Evolutionary conservation across 1,139 yeast species (phyloP).

Genomic region (Taphrina sp.): DNA sequence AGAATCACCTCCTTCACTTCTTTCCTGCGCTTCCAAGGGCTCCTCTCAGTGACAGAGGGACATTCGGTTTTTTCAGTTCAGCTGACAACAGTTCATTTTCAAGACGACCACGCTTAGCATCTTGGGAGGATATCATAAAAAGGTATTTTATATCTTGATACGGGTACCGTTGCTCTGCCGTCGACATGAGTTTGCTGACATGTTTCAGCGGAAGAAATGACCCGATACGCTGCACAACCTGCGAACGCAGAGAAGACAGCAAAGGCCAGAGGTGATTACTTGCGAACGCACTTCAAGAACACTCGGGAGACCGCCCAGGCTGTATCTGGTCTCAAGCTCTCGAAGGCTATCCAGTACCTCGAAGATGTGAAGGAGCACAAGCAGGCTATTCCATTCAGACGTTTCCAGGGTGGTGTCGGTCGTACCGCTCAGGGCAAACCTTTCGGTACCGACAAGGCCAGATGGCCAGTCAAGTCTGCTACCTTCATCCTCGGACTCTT

Average conservation of each 20-base stretch:
- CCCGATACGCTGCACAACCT: constrained; percentile 40
- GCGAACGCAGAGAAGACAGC: constrained; percentile 99
- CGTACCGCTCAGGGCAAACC: constrained; percentile 99
- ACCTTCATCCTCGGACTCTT: constrained; percentile 91
- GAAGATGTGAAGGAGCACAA: constrained; percentile 96
- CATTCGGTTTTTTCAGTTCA: not conserved
- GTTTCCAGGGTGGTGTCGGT: constrained; percentile 94
- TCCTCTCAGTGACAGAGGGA: not conserved
- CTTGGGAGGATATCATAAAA: too few species aligned
- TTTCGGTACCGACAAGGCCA: constrained; percentile 94
- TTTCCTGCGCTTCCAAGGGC: too few species aligned
- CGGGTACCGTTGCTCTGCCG: too few species aligned
- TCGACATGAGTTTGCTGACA: not conserved
- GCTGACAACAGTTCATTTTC: too few species aligned
- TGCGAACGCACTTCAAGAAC: constrained; percentile 99
- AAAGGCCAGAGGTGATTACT: constrained; percentile 97
- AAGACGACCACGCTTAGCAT: too few species aligned
- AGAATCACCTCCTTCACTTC: too few species aligned
- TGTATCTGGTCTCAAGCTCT: constrained; percentile 94
- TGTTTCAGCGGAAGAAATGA: constrained; percentile 20
- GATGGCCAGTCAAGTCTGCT: constrained; percentile 99
- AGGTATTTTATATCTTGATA: too few species aligned
- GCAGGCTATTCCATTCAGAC: constrained; percentile 99
- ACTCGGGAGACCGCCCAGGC: constrained; percentile 99
- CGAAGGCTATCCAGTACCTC: constrained; percentile 93